Evolutionary conservation across 139 green algal species (phyloP).

Genomic region (Prasinococcaceae sp.): DNA sequence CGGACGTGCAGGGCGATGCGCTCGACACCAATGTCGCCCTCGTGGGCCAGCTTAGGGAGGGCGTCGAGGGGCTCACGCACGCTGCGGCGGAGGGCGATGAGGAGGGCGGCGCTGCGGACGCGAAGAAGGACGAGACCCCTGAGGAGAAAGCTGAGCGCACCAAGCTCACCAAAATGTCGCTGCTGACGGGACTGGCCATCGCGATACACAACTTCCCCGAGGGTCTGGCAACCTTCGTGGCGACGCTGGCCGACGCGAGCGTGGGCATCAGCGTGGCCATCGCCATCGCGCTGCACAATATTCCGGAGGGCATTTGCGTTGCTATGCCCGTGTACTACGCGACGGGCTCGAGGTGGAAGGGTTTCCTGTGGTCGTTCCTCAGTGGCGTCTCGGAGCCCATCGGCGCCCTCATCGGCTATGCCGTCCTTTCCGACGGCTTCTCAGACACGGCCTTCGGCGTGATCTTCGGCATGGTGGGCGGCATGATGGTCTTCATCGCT

Average conservation of each 20-base stretch:
- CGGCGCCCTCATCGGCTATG: conserved; percentile 37
- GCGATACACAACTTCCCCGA: conserved; percentile 76
- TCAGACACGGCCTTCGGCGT: conserved; percentile 18
- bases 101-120: too few species aligned
- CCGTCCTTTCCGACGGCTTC: conserved; percentile 10
- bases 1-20: too few species aligned
- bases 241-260: conserved; percentile 27
- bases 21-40: too few species aligned
- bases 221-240: conserved; percentile 51
- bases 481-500: conserved; percentile 67
- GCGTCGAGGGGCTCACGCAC: too few species aligned
- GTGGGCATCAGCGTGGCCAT: conserved; percentile 45
- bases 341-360: conserved; percentile 46
- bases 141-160: too few species aligned
- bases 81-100: too few species aligned
- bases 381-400: conserved; percentile 49
- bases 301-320: conserved; percentile 65
- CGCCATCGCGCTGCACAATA: conserved; percentile 66
- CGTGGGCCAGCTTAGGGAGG: too few species aligned
- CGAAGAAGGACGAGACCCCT: too few species aligned
- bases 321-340: conserved; percentile 85
- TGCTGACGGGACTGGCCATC: conserved; percentile 66
- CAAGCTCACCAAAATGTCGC: conserved; percentile 22
- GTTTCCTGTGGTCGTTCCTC: conserved; percentile 45
- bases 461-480: conserved; percentile 35